Evolutionary conservation across 768 basidiomycete genomes (phyloP), one percentile per base, ranked within the genome.

Genomic region (Lentinula sp.): DNA sequence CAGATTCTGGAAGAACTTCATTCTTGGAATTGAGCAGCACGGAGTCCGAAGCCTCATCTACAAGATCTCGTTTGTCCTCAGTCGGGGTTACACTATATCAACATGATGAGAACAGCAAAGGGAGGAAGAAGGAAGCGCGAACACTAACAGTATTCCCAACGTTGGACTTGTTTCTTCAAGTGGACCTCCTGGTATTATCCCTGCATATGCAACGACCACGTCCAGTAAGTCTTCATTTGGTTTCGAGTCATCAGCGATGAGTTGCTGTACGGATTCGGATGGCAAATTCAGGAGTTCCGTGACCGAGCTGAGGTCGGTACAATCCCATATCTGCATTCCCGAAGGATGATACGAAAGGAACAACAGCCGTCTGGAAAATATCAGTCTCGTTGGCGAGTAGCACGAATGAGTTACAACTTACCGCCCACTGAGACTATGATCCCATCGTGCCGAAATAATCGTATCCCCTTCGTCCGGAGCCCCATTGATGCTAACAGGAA

Each of bases 261-360:
- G 59, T 37, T 60, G 45, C 7, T 23, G 33, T 28, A 49, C 46
- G 15, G 57, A 59, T 16, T 46, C 32, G 12, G 59, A 7, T 35
- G 59, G 20, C 12, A 88, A 61, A 61, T 87, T 83, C 61, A 89
- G 69, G 3, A 87, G 63, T 65, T 88, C 86, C 65, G 59, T 69
- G 6, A 85, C 76, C 1, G 78, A 73, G 35, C 73, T 79, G 28
- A 85, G 67, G 64, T 79, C 73, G 37, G 79, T 76, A 65, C 82
- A 81, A 63, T 85, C 84, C 84, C 85, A 85, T 42, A 84, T 71
- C 67, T 86, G 82, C 57, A 85, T 65, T n/a, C 85, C 82, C 16
- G 72, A 71, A 36, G 67, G 63, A 42, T 60, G 28, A 65, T 87
- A 87, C 4, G 78, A 85, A 15, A 87, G 72, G 55, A 87, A 68